Conservation (phyloP, 768 basidiomycete species). For the Stropharia rugosoannulata region DNA sequence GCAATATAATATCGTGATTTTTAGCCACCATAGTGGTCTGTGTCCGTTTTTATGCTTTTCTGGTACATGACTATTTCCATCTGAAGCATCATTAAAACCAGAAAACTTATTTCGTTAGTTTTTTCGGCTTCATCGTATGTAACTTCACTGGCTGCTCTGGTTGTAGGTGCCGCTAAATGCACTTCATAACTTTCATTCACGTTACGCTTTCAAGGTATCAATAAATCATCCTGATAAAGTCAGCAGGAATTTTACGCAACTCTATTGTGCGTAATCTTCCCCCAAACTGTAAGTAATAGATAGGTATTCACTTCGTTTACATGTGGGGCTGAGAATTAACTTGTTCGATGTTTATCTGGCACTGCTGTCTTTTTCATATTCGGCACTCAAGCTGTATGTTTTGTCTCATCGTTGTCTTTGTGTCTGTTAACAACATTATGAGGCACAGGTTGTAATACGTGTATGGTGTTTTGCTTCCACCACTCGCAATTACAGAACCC, state of each 20-base stretch:
- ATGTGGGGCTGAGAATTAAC: background rate
- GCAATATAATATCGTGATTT: background rate
- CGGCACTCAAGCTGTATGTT: conserved; percentile 32
- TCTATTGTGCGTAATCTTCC: conserved; percentile 30
- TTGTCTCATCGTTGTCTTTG: background rate
- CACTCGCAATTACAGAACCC: background rate
- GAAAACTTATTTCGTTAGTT: conserved; percentile 23
- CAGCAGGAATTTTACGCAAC: conserved; percentile 16
- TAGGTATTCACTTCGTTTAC: background rate
- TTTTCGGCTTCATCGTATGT: background rate
- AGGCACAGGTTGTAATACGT: conserved; percentile 28
- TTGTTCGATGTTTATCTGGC: conserved; percentile 23
- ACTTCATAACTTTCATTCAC: background rate
- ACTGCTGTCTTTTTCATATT: conserved; percentile 35
- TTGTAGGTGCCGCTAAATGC: conserved; percentile 16
- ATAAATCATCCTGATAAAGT: conserved; percentile 25
- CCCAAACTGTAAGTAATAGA: conserved; percentile 16
- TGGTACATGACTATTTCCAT: conserved; percentile 28
- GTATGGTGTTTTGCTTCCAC: conserved; percentile 30
- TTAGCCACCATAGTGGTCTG: conserved; percentile 28
- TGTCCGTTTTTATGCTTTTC: conserved; percentile 34
- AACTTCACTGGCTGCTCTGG: conserved; percentile 29
- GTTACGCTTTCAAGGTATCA: conserved; percentile 16
- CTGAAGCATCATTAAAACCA: conserved; percentile 11
- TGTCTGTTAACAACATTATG: background rate